Conservation (phyloP, 768 basidiomycete genomes). For the Postia placenta region DNA sequence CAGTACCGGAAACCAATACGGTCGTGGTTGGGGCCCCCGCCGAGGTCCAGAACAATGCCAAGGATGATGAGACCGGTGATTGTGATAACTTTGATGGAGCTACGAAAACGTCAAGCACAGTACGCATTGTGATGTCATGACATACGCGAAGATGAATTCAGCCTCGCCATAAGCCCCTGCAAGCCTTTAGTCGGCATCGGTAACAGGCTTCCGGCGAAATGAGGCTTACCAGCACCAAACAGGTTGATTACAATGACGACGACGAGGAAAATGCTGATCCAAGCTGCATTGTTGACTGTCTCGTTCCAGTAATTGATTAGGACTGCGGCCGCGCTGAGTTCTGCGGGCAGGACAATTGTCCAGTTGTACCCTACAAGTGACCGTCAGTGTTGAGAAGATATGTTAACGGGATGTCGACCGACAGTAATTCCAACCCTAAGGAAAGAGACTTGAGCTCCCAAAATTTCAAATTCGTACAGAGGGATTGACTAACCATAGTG, state of each 20-base stretch:
- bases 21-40: conserved; percentile 81
- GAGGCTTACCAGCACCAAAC: conserved; percentile 49
- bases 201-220: conserved; percentile 7
- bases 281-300: conserved; percentile 60
- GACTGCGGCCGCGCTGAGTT: conserved; percentile 69
- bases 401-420: conserved; percentile 6
- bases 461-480: conserved; percentile 11
- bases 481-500: conserved; percentile 17
- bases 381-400: not conserved
- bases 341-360: conserved; percentile 64
- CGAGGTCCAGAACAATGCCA: conserved; percentile 72
- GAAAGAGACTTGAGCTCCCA: conserved; percentile 10
- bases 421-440: conserved; percentile 46
- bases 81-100: conserved; percentile 80
- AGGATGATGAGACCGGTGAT: conserved; percentile 59
- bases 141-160: conserved; percentile 78
- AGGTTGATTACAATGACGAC: conserved; percentile 75
- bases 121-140: conserved; percentile 5
- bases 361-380: conserved; percentile 40
- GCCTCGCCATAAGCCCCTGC: conserved; percentile 65
- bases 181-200: conserved; percentile 27
- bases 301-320: conserved; percentile 64
- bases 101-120: conserved; percentile 25
- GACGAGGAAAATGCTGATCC: conserved; percentile 73
- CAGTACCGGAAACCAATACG: conserved; percentile 71